Percentiles rank a stretch among this genome's conserved stretches.
phyloP scores from a whole-genome alignment of 257 asterid species.

The Nicotiana knightiana region DNA sequence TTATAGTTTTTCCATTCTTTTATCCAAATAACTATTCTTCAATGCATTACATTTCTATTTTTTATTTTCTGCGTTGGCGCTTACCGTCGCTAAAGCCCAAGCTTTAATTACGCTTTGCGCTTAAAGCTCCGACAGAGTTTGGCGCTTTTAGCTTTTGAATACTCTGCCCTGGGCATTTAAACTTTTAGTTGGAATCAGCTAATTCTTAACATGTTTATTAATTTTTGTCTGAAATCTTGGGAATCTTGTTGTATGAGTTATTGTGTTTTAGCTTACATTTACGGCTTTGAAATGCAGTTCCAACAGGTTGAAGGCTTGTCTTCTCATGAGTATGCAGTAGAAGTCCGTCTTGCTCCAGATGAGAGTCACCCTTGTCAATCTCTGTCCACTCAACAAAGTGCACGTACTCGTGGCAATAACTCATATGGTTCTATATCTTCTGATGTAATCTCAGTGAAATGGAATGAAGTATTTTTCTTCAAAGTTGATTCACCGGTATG shows the following conservation, averaged over 20 bases:
- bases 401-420: constrained; percentile 66
- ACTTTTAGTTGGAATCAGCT: neutral
- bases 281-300: constrained; percentile 48
- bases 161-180: neutral
- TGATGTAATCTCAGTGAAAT: constrained; percentile 52
- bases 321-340: constrained; percentile 57
- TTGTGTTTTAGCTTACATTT: constrained; percentile 10
- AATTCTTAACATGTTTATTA: neutral
- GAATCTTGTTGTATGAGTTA: neutral
- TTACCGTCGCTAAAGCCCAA: too few relatives aligned
- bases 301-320: constrained; percentile 59
- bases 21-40: too few relatives aligned
- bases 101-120: too few relatives aligned
- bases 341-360: constrained; percentile 52
- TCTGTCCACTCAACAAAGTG: constrained; percentile 49
- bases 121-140: too few relatives aligned
- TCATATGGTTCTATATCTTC: constrained; percentile 43
- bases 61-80: too few relatives aligned
- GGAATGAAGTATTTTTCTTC: constrained; percentile 96
- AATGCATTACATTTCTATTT: too few relatives aligned
- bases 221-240: constrained; percentile 1
- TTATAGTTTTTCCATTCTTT: too few relatives aligned
- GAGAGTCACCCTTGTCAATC: constrained; percentile 36
- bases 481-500: constrained; percentile 72
- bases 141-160: too few relatives aligned